phyloP scores from a whole-genome alignment of 176 grass and related monocot genomes.

The Themeda triandra region DNA sequence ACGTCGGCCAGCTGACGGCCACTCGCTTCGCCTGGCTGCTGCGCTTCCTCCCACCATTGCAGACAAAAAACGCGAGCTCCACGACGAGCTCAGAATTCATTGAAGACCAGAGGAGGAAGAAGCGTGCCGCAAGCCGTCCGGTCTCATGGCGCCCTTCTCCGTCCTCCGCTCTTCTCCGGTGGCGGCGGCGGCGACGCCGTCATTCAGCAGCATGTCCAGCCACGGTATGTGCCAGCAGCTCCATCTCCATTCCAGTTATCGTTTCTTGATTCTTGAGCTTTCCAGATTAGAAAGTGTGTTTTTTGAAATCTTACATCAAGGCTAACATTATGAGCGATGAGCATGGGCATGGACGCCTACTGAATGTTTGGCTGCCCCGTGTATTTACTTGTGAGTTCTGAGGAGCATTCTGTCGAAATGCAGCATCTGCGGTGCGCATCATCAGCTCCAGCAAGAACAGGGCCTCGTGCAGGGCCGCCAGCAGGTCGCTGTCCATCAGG shows the following conservation, averaged over 20 bases:
- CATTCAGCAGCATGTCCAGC: not conserved
- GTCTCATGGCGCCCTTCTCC: constrained; percentile 32
- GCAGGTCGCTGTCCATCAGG: constrained; percentile 41
- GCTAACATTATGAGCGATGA: too few species aligned
- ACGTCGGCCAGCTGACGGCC: constrained; percentile 22
- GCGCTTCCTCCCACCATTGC: not conserved
- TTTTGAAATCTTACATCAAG: too few species aligned
- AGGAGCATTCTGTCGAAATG: not conserved
- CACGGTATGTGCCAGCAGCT: not conserved
- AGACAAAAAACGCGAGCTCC: not conserved
- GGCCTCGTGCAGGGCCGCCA: not conserved
- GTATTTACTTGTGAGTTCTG: not conserved
- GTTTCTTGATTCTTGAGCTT: not conserved
- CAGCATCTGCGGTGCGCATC: constrained; percentile 15
- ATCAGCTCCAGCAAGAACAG: not conserved
- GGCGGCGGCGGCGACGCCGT: not conserved
- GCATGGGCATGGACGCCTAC: not conserved
- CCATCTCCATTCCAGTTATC: not conserved
- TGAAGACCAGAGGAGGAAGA: not conserved
- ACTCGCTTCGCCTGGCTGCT: constrained; percentile 29
- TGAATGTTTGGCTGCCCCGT: not conserved
- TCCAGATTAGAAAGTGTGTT: too few species aligned
- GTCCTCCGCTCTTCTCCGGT: not conserved
- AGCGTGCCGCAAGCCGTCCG: not conserved
- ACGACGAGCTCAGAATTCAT: not conserved